Percentiles rank a stretch among this genome's conserved stretches.
Conservation (phyloP, 1,139 yeast genomes). For the Geotrichum histeridarum region DNA sequence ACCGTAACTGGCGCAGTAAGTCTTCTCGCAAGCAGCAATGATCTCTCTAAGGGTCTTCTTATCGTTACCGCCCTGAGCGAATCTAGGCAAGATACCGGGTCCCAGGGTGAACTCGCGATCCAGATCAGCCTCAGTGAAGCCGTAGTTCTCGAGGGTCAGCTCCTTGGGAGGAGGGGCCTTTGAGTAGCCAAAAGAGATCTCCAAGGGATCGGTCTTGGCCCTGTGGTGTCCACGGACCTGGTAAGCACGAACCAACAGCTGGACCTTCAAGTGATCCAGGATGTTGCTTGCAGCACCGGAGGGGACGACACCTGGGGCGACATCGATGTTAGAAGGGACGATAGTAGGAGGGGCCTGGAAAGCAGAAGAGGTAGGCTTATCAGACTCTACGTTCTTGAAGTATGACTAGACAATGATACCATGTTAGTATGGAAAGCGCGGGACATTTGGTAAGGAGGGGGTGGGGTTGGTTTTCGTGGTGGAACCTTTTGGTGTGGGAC, state of each 20-base stretch:
- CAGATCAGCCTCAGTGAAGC: constrained; percentile 81
- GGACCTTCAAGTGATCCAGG: constrained; percentile 87
- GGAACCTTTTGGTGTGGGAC: background rate
- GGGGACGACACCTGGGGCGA: constrained; percentile 51
- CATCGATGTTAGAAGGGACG: constrained; percentile 69
- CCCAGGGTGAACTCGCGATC: constrained; percentile 84
- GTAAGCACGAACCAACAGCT: constrained; percentile 93
- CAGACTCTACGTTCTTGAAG: constrained; percentile 79
- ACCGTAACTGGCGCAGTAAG: constrained; percentile 88
- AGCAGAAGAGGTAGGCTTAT: constrained; percentile 64
- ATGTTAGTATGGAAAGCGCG: constrained; percentile 5
- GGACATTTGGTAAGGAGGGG: background rate
- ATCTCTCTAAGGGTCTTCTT: constrained; percentile 67
- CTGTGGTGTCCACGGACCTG: constrained; percentile 97
- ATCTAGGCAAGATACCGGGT: constrained; percentile 95
- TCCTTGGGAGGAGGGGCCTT: constrained; percentile 63
- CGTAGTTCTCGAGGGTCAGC: constrained; percentile 84
- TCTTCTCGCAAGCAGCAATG: constrained; percentile 68
- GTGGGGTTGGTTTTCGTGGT: no score
- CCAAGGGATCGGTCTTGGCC: constrained; percentile 92
- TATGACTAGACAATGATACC: constrained; percentile 46
- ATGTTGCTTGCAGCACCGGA: constrained; percentile 46
- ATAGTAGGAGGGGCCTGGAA: constrained; percentile 88
- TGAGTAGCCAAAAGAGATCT: constrained; percentile 75
- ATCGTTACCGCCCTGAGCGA: constrained; percentile 57